Evolutionary conservation across 148 eudicot species (phyloP).

Genomic region (Rhododendron henanense): DNA sequence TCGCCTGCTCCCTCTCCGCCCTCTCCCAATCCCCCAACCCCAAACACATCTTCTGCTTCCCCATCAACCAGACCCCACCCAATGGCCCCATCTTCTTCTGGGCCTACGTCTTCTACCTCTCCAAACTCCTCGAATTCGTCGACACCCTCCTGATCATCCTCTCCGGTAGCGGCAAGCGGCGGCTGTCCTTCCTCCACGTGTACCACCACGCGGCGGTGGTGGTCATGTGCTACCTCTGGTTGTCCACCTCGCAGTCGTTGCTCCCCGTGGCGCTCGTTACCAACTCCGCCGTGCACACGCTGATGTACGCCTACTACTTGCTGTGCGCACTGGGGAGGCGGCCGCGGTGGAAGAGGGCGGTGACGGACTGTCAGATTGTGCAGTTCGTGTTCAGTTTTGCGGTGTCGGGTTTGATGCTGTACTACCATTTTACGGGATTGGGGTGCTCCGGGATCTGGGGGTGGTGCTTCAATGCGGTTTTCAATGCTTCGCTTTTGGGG

Average conservation of each 20-base stretch:
- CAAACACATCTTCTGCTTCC: slow-evolving; percentile 67
- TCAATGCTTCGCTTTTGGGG: slow-evolving; percentile 76
- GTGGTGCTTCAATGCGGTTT: slow-evolving; percentile 80
- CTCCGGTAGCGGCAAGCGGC: slow-evolving; percentile 22
- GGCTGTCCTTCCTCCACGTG: slow-evolving; percentile 87
- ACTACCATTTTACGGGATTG: slow-evolving; percentile 40
- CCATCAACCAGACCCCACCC: slow-evolving; percentile 38
- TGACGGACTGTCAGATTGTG: slow-evolving; percentile 78
- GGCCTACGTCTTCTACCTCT: slow-evolving; percentile 80
- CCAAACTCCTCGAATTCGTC: slow-evolving; percentile 68
- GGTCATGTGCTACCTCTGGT: slow-evolving; percentile 79
- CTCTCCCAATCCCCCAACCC: slow-evolving; percentile 35
- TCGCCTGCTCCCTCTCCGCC: slow-evolving; percentile 57
- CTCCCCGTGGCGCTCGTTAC: slow-evolving; percentile 74
- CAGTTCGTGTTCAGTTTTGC: slow-evolving; percentile 82
- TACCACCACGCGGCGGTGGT: slow-evolving; percentile 85
- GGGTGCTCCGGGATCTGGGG: slow-evolving; percentile 71
- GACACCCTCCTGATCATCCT: slow-evolving; percentile 70
- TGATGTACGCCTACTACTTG: slow-evolving; percentile 81
- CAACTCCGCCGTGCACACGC: slow-evolving; percentile 64
- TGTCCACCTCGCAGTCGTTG: slow-evolving; percentile 48
- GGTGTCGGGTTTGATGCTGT: slow-evolving; percentile 66
- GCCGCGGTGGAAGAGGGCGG: slow-evolving; percentile 84
- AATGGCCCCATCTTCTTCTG: slow-evolving; percentile 79
- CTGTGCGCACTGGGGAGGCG: slow-evolving; percentile 55